Base-by-base conservation (phyloP, 352 stramenopile genomes). In the Globisporangium middletonii region DNA sequence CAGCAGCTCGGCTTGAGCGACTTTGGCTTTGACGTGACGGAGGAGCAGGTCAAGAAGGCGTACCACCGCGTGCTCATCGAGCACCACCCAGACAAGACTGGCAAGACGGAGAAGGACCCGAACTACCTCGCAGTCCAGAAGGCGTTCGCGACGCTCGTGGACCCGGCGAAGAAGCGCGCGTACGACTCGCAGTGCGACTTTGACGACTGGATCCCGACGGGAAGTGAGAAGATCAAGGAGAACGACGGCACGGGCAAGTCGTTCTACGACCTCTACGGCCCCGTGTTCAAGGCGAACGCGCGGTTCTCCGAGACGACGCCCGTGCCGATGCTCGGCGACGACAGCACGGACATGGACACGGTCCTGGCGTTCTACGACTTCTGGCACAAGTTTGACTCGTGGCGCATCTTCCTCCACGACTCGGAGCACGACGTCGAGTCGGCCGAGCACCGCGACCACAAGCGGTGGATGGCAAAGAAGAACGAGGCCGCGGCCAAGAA, bases 141-240 rank as follows among this genome's bases (percentile, higher is more conserved):
- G 63, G 83, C 83, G 35, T 93, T 92, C 55, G 57, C 73, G 27
- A 93, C 83, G 50, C 72, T 93, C 45, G 91, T 82, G 75, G 82
- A 91, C 68, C 69, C 75, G 11, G 72, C 77, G 52, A 95, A 89
- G 75, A 92, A 90, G 70, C 86, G 79, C 50, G 79, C 78, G 28
- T 92, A 92, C 69, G 83, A 92, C 64, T 93, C 82, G 60, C 82
- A 89, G 64, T 93, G 82, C 69, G 79, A 95, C 66, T 95, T 95
- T 67, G 72, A 92, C 70, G 83, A 94, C 47, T 84, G 65, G 68
- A 92, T 90, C 63, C 82, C 80, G 1, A 64, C 73, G 30, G 83
- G 83, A 30, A 79, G 58, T n/a, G 83, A 93, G 62, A 91, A 93
- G 70, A 78, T 92, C 51, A 63, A 65, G 54, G 75, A 90, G 64